phyloP scores from a whole-genome alignment of 2,329 filamentous ascomycete genomes.

The Sordariomycetes sp. region DNA sequence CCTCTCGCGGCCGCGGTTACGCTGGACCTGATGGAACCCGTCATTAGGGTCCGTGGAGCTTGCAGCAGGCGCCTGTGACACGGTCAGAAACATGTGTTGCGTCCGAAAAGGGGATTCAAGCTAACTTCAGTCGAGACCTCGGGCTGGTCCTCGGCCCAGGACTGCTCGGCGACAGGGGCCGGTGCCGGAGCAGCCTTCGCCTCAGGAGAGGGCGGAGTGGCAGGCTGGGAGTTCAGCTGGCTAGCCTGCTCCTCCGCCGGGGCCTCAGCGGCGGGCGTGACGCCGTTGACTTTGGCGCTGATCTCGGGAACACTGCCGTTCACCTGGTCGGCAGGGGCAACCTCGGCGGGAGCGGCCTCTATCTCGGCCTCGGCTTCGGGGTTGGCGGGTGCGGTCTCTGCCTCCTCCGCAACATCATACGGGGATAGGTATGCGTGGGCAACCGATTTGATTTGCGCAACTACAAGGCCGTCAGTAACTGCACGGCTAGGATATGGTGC shows the following conservation, averaged over 20 bases:
- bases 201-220: slow-evolving; percentile 46
- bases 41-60: slow-evolving; percentile 34
- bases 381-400: slow-evolving; percentile 9
- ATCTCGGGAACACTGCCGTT: slow-evolving; percentile 30
- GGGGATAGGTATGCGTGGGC: slow-evolving; percentile 37
- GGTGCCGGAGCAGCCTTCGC: slow-evolving; percentile 48
- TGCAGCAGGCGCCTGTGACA: slow-evolving; percentile 20
- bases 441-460: slow-evolving; percentile 26
- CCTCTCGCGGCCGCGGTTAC: slow-evolving; percentile 41
- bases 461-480: slow-evolving; percentile 11
- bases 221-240: slow-evolving; percentile 13
- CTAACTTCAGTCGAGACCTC: slow-evolving; percentile 33
- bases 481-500: neutral
- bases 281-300: slow-evolving; percentile 21
- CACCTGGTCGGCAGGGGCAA: slow-evolving; percentile 18
- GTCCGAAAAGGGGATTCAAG: slow-evolving; percentile 1
- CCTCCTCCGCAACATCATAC: slow-evolving; percentile 14
- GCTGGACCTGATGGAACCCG: slow-evolving; percentile 61
- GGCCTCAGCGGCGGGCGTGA: slow-evolving; percentile 34
- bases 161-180: slow-evolving; percentile 50
- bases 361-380: neutral
- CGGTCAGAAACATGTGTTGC: slow-evolving; percentile 6
- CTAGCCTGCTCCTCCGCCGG: slow-evolving; percentile 26
- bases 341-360: slow-evolving; percentile 15
- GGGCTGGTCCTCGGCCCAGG: slow-evolving; percentile 73